Percentiles rank a stretch among this genome's conserved stretches.
These are phyloP conservation scores for Neostapfia colusana DNA, from an alignment of 176 grass and related monocot species.

Conservation along the genomic window DNA sequence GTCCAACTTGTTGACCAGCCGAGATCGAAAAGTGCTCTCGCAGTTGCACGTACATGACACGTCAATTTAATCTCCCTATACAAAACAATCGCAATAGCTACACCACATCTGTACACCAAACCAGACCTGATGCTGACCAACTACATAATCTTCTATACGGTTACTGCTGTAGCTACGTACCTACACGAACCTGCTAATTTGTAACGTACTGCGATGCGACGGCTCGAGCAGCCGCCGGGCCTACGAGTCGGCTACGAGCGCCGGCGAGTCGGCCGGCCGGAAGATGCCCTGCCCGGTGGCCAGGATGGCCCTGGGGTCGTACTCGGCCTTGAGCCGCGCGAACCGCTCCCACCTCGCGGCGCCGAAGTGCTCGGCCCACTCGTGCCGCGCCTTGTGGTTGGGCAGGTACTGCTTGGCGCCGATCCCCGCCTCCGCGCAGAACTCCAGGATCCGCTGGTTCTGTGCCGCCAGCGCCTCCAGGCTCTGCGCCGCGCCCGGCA, in stretches of 20 bases:
- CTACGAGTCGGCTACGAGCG: slow-evolving; percentile 4
- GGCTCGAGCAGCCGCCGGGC: not conserved
- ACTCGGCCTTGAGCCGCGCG: slow-evolving; percentile 55
- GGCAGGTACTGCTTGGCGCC: slow-evolving; percentile 84
- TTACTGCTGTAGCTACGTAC: not conserved
- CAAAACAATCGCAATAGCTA: not conserved
- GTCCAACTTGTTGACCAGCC: not conserved
- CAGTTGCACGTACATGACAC: too few relatives aligned
- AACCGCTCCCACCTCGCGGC: slow-evolving; percentile 53
- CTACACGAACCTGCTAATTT: not conserved
- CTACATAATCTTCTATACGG: slow-evolving; percentile 33
- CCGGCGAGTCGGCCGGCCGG: slow-evolving; percentile 21
- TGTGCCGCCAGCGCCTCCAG: slow-evolving; percentile 57
- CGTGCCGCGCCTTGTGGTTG: slow-evolving; percentile 56
- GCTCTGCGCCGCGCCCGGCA: slow-evolving; percentile 53
- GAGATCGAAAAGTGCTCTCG: too few relatives aligned
- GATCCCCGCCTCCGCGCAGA: slow-evolving; percentile 61
- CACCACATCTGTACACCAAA: slow-evolving; percentile 33
- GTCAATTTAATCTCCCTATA: not conserved
- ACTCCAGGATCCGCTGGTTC: slow-evolving; percentile 74
- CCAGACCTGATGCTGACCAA: not conserved
- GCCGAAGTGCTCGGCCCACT: slow-evolving; percentile 82
- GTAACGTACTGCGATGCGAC: too few relatives aligned
- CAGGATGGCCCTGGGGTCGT: slow-evolving; percentile 65
- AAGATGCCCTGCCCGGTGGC: slow-evolving; percentile 87